Evolutionary conservation across 768 basidiomycete species (phyloP).

Genomic region (Hortiboletus flavorubellus): DNA sequence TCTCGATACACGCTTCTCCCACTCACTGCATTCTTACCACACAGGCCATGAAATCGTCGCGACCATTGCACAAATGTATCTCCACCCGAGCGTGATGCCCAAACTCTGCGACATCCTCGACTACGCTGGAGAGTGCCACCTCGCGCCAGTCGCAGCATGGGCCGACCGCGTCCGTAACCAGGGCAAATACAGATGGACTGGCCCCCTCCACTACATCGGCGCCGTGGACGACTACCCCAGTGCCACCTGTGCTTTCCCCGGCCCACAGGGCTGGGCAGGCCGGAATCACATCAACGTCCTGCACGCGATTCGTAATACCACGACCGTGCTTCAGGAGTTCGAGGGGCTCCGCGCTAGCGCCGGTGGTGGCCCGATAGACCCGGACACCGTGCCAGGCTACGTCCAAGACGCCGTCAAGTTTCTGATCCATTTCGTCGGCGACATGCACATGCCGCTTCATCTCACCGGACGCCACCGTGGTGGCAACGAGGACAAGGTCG

Average conservation of each 20-base stretch:
- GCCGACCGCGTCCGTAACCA: conserved; percentile 65
- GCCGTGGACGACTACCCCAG: conserved; percentile 76
- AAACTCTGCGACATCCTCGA: conserved; percentile 69
- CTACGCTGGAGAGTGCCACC: conserved; percentile 56
- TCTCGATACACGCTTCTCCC: neutral
- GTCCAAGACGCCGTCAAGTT: conserved; percentile 87
- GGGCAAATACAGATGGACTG: conserved; percentile 65
- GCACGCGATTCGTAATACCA: conserved; percentile 75
- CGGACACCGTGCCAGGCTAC: conserved; percentile 24
- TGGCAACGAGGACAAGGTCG: conserved; percentile 76
- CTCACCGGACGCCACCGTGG: conserved; percentile 85
- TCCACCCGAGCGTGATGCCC: conserved; percentile 67
- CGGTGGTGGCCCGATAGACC: neutral
- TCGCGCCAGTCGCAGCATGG: conserved; percentile 86
- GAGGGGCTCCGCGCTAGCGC: conserved; percentile 20
- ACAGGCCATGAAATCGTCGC: conserved; percentile 89
- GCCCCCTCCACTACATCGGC: conserved; percentile 71
- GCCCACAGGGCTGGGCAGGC: conserved; percentile 70
- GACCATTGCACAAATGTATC: conserved; percentile 90
- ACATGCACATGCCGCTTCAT: conserved; percentile 93
- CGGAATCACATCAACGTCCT: conserved; percentile 61
- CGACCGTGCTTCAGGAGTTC: conserved; percentile 55
- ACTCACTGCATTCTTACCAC: neutral
- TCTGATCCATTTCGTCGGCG: conserved; percentile 89
- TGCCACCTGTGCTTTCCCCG: conserved; percentile 73